These are phyloP conservation scores for Aspergillus sp. DNA, from an alignment of 2,329 filamentous ascomycete species.

Conservation along the genomic window DNA sequence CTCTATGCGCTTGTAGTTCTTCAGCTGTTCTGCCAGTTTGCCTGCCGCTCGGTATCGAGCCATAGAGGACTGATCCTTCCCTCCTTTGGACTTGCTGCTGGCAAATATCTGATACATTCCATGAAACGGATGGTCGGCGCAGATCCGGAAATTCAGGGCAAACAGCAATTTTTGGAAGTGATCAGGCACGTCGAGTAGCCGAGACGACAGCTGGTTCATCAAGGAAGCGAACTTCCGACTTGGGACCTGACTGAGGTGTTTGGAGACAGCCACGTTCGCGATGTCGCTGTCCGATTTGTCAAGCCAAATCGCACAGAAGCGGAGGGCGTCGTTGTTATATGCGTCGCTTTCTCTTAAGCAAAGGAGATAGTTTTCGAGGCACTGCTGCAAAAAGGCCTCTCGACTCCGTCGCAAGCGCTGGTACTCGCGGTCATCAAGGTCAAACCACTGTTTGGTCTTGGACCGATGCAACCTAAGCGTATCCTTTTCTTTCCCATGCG, in stretches of 20 bases:
- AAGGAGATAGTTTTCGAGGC: constrained; percentile 85
- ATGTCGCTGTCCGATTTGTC: constrained; percentile 67
- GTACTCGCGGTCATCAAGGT: constrained; percentile 82
- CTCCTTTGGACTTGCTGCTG: constrained; percentile 56
- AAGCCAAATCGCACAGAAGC: constrained; percentile 91
- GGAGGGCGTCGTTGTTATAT: constrained; percentile 78
- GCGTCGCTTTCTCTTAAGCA: constrained; percentile 77
- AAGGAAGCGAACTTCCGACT: constrained; percentile 85
- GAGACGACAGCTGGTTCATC: constrained; percentile 95
- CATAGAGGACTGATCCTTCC: constrained; percentile 63
- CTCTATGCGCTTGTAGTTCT: constrained; percentile 42
- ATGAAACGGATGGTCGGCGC: constrained; percentile 87
- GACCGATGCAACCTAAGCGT: constrained; percentile 52
- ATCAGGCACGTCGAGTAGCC: constrained; percentile 60
- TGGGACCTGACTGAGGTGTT: constrained; percentile 63
- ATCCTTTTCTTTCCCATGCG: constrained; percentile 44
- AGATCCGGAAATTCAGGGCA: constrained; percentile 70
- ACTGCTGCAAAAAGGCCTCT: constrained; percentile 74
- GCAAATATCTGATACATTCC: constrained; percentile 96
- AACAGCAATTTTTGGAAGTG: constrained; percentile 69
- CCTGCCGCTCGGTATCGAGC: constrained; percentile 66
- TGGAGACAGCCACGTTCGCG: constrained; percentile 67
- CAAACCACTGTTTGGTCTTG: constrained; percentile 78
- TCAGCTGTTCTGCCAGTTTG: constrained; percentile 54
- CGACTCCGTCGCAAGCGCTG: constrained; percentile 66